Percentiles rank a stretch among this genome's conserved stretches.
phyloP scores from a whole-genome alignment of 164 flowering plant species.

The Nymphaea colorata region DNA sequence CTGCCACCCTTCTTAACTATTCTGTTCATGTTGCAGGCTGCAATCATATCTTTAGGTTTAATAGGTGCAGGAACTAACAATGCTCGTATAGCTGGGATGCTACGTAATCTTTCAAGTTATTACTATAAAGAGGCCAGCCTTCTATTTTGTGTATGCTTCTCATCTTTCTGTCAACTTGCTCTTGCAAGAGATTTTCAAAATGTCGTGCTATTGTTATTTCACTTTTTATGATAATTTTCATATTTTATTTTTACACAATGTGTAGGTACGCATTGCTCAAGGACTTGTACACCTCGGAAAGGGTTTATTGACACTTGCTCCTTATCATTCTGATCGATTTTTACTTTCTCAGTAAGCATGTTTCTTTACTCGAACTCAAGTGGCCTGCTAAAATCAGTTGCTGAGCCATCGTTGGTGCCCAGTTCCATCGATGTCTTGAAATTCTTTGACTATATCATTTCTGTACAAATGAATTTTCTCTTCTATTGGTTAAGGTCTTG shows the following conservation, averaged over 20 bases:
- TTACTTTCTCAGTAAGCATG: slow-evolving; percentile 77
- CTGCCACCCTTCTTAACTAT: background rate
- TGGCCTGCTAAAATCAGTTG: too few relatives aligned
- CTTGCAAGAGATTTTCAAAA: background rate
- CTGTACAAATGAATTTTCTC: too few relatives aligned
- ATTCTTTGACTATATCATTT: too few relatives aligned
- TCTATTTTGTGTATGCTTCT: slow-evolving; percentile 66
- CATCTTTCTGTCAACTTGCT: background rate
- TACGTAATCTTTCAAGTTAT: slow-evolving; percentile 93
- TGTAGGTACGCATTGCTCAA: slow-evolving; percentile 97
- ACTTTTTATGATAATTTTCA: background rate
- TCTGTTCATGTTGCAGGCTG: slow-evolving; percentile 46
- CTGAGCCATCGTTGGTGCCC: too few relatives aligned
- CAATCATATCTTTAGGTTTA: slow-evolving; percentile 84
- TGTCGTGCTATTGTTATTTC: background rate
- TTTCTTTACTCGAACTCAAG: background rate
- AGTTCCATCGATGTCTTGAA: too few relatives aligned
- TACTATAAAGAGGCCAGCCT: slow-evolving; percentile 94
- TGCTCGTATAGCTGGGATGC: slow-evolving; percentile 98
- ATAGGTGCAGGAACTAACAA: slow-evolving; percentile 99
- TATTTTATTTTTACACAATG: slow-evolving; percentile 5
- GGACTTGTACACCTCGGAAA: slow-evolving; percentile 95
- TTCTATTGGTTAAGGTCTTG: too few relatives aligned
- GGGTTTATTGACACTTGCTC: slow-evolving; percentile 88
- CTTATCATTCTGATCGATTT: slow-evolving; percentile 89